Evolutionary conservation across 192 early-diverging fungal species (phyloP).

Genomic region (Neocallimastix lanati): DNA sequence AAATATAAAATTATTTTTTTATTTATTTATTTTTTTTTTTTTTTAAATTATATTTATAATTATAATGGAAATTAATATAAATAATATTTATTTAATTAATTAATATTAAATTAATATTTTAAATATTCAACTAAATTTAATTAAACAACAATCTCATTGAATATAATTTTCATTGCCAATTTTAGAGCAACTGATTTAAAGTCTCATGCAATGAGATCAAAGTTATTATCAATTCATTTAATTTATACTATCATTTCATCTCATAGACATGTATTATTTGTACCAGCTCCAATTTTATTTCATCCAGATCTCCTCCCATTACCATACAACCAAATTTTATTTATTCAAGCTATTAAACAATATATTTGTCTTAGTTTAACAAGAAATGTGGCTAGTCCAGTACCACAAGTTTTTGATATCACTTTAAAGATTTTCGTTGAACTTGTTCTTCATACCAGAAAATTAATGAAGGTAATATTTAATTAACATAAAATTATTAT

Average conservation of each 20-base stretch:
- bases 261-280: conserved; percentile 55
- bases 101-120: too few species aligned
- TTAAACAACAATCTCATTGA: too few species aligned
- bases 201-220: conserved; percentile 66
- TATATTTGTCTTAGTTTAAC: conserved; percentile 65
- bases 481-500: too few species aligned
- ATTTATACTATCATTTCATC: conserved; percentile 54
- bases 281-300: conserved; percentile 22
- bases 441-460: conserved; percentile 43
- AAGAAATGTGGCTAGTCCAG: conserved; percentile 58
- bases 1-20: too few species aligned
- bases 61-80: too few species aligned
- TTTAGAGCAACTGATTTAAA: conserved; percentile 50
- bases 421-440: conserved; percentile 71
- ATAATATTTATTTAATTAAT: too few species aligned
- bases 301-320: conserved; percentile 4
- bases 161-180: too few species aligned
- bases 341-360: conserved; percentile 72
- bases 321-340: conserved; percentile 20
- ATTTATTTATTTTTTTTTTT: too few species aligned
- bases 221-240: conserved; percentile 63
- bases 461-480: conserved; percentile 55
- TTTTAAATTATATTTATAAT: too few species aligned
- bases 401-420: conserved; percentile 63
- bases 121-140: too few species aligned